Conservation (phyloP, 352 stramenopile species). For the Pythium inflatum region DNA sequence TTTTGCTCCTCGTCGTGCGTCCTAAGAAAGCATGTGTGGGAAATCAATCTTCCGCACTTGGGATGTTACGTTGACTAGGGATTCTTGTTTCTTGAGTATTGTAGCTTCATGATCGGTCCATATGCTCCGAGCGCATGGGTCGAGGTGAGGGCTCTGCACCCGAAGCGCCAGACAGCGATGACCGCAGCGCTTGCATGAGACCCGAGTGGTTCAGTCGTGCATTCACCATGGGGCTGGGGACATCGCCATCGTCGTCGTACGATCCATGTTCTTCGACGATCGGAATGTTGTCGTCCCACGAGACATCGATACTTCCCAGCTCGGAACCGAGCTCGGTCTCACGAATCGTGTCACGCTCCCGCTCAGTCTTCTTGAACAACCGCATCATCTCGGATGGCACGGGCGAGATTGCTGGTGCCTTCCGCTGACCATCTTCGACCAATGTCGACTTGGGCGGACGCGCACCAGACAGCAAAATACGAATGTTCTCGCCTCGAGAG, state of each 20-base stretch:
- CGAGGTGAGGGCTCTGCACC: slow-evolving; percentile 27
- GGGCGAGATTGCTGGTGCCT: slow-evolving; percentile 42
- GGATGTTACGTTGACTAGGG: slow-evolving; percentile 1
- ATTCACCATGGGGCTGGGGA: slow-evolving; percentile 48
- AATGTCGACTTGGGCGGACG: slow-evolving; percentile 70
- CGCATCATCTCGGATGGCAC: slow-evolving; percentile 65
- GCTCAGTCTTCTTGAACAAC: slow-evolving; percentile 64
- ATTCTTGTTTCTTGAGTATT: slow-evolving; percentile 13
- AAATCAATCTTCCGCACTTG: slow-evolving; percentile 14
- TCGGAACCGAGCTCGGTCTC: slow-evolving; percentile 82
- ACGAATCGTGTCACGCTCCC: slow-evolving; percentile 78
- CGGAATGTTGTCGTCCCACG: slow-evolving; percentile 76
- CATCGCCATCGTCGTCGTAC: slow-evolving; percentile 47
- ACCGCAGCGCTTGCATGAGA: slow-evolving; percentile 58
- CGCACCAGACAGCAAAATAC: slow-evolving; percentile 41
- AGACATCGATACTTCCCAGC: slow-evolving; percentile 60
- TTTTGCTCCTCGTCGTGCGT: neutral
- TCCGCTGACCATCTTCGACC: slow-evolving; percentile 65
- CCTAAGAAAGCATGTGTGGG: slow-evolving; percentile 24
- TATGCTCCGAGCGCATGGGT: slow-evolving; percentile 54
- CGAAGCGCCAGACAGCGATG: slow-evolving; percentile 43
- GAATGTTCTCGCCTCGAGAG: slow-evolving; percentile 36
- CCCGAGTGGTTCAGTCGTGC: slow-evolving; percentile 66
- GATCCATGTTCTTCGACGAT: slow-evolving; percentile 70
- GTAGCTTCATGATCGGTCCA: slow-evolving; percentile 64